phyloP scores from a whole-genome alignment of 2,329 filamentous ascomycete genomes.

The Camillea tinctor region DNA sequence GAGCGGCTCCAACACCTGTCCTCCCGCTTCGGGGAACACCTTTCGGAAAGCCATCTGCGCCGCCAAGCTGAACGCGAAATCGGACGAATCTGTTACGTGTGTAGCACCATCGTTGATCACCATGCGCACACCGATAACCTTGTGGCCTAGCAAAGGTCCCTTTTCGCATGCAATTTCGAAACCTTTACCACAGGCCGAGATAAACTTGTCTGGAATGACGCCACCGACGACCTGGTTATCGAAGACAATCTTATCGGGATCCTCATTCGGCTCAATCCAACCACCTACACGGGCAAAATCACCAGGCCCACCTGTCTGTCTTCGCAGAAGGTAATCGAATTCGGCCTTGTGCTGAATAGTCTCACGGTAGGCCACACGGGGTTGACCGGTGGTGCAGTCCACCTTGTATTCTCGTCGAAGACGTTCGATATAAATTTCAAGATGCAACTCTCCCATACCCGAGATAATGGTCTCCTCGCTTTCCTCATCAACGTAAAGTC shows the following conservation, averaged over 20 bases:
- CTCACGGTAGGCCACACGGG: conserved; percentile 95
- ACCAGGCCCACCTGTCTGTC: conserved; percentile 92
- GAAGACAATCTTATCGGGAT: conserved; percentile 74
- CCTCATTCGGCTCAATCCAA: conserved; percentile 81
- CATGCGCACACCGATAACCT: conserved; percentile 86
- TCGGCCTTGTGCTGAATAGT: conserved; percentile 77
- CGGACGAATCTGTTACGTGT: conserved; percentile 95
- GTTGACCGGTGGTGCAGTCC: conserved; percentile 92
- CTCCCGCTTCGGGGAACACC: conserved; percentile 77
- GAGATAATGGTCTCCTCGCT: conserved; percentile 97
- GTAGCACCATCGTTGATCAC: conserved; percentile 94
- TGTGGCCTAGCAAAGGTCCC: conserved; percentile 89
- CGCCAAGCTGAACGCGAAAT: conserved; percentile 92
- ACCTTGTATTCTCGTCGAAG: conserved; percentile 96
- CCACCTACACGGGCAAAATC: conserved; percentile 93
- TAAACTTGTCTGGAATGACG: conserved; percentile 90
- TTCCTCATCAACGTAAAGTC: conserved; percentile 87
- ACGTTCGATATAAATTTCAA: conserved; percentile 96
- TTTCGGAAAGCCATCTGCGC: conserved; percentile 97
- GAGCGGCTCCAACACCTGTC: conserved; percentile 86
- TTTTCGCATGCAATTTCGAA: conserved; percentile 81
- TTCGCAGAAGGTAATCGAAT: conserved; percentile 92
- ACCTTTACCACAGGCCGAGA: conserved; percentile 92
- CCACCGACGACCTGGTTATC: conserved; percentile 86
- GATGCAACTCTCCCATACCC: conserved; percentile 95